These are phyloP conservation scores for Eucalyptus erythrocorys DNA, from an alignment of 345 rosid species.

Conservation along the genomic window DNA sequence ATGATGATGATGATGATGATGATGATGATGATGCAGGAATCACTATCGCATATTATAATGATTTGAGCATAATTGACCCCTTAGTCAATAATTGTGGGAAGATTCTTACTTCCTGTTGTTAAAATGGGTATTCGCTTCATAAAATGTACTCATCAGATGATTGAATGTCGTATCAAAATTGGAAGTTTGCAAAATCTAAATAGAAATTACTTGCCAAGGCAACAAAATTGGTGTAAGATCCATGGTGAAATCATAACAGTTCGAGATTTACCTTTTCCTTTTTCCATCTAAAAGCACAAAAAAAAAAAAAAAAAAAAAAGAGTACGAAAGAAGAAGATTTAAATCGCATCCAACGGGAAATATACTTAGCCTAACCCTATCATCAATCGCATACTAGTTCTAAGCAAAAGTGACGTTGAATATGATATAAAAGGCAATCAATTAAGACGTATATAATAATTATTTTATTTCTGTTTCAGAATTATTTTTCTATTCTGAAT, in stretches of 20 bases:
- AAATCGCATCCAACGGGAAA: background rate
- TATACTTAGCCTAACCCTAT: background rate
- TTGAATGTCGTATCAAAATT: background rate
- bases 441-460: too few relatives aligned
- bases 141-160: background rate
- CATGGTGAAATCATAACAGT: background rate
- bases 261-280: background rate
- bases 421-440: background rate
- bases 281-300: background rate
- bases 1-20: too few relatives aligned
- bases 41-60: background rate
- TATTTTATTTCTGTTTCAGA: rapidly evolving
- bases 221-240: background rate
- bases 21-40: too few relatives aligned
- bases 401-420: background rate
- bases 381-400: background rate
- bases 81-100: background rate
- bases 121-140: background rate
- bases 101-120: background rate
- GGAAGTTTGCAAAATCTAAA: background rate
- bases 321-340: background rate
- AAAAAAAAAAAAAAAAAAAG: too few relatives aligned
- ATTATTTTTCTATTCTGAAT: too few relatives aligned
- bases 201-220: background rate
- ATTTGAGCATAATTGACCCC: background rate